Base-by-base conservation (phyloP, 2,329 filamentous ascomycete species). In the Microcyclosporella mali region DNA sequence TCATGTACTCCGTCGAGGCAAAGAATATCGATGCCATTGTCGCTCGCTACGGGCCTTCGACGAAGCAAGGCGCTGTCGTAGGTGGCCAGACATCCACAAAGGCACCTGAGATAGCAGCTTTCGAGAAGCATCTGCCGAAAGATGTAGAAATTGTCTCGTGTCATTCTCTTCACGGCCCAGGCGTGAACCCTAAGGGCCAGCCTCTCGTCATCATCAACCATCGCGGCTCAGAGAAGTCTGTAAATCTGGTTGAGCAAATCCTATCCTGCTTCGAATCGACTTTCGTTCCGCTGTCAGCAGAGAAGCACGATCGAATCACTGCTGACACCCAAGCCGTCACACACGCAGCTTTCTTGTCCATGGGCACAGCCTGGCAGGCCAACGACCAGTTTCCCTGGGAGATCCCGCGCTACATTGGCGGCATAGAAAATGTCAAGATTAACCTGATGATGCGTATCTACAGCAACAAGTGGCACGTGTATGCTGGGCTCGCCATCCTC, bases 371-470 rank as follows among this genome's bases (percentile, higher is more conserved):
- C 7, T 98, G 94, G 94, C 85, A 88, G 55, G 89, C 89, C 25
- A 94, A 94, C 65, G 79, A 83, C 45, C 88, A 98, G 64, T 98
- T 97, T 58, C 92, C 94, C 0, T 98, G 92, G 92, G 90, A 97
- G 59, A 81, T 90, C 35, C 81, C 82, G n/a, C 88, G 92, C 50
- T 98, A 97, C 66, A 81, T 95, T 3, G 92, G 92, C 45, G 94
- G 92, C 40, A 94, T 98, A 59, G 92, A 98, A 67, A 98, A 98
- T 65, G 90, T 97, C 58, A 98, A 98, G 71, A 95, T 97, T 71
- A 98, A 98, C 70, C 82, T 97, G 55, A 97, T 88, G 55, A 73
- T 98, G 53, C 88, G 92, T 56, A 97, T 98, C 69, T 98, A 97
- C 71, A 83, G 84, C 47, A 94, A 95, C 67, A 98, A 97, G 67